Evolutionary conservation across 2,329 filamentous ascomycete genomes (phyloP).

Genomic region (Madurella mycetomatis): DNA sequence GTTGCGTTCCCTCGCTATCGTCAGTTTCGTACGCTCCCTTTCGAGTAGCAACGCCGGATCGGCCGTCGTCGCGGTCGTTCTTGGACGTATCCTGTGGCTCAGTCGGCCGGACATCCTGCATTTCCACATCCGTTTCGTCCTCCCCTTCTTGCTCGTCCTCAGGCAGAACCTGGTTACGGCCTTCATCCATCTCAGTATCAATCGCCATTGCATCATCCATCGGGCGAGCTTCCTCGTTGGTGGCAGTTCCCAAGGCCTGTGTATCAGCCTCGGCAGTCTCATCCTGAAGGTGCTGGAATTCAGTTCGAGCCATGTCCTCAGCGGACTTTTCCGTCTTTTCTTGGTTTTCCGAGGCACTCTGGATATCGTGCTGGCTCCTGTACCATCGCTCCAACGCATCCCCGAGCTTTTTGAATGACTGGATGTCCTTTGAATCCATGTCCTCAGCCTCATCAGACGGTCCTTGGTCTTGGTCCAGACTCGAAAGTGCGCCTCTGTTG

Average conservation of each 20-base stretch:
- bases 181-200: constrained; percentile 61
- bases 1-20: constrained; percentile 31
- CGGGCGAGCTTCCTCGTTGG: constrained; percentile 78
- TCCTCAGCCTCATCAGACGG: constrained; percentile 42
- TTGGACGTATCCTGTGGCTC: constrained; percentile 37
- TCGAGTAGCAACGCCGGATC: constrained; percentile 56
- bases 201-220: constrained; percentile 88
- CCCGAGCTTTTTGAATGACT: constrained; percentile 91
- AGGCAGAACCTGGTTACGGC: constrained; percentile 46
- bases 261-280: constrained; percentile 78
- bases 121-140: constrained; percentile 41
- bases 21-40: constrained; percentile 56
- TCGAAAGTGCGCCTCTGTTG: constrained; percentile 55
- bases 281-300: constrained; percentile 89
- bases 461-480: constrained; percentile 42
- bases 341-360: constrained; percentile 50
- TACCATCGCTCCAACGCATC: constrained; percentile 93
- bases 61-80: constrained; percentile 50
- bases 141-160: constrained; percentile 41
- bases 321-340: constrained; percentile 46
- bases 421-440: constrained; percentile 42
- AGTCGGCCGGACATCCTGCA: constrained; percentile 41
- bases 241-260: constrained; percentile 85
- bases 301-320: constrained; percentile 70
- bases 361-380: constrained; percentile 78